Base-by-base conservation (phyloP, 2,329 filamentous ascomycete species). In the Biscogniauxia marginata region DNA sequence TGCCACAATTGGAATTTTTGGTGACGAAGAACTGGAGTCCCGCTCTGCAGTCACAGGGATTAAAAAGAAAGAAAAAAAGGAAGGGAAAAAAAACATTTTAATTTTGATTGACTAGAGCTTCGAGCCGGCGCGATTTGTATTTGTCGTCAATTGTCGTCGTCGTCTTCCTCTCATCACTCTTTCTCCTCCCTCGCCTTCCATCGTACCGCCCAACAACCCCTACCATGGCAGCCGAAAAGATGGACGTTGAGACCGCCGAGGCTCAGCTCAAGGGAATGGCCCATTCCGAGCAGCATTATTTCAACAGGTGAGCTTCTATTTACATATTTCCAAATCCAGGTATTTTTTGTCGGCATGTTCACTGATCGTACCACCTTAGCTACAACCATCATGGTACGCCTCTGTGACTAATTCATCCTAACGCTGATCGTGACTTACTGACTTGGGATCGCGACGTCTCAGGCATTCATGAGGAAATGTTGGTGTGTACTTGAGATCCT, bases 231-330 rank as follows among this genome's bases (percentile, higher is more conserved):
- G 49, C 52, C 52, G 76, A 78, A 65, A 79, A 78, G 59, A 84
- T 83, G 81, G 83, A 85, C 46, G 77, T 85, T 57, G 83, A 84
- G 70, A 72, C 77, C 63, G 84, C 83, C 49, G 84, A 87, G 77
- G 73, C 82, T 72, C 79, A 80, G 75, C 82, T 90, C 75, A 86
- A 87, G 72, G 74, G 79, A 67, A 87, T 96, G 84, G 89, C 90
- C 73, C 93, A 96, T 79, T 95, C 93, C 63, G 95, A 99, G 82
- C 92, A 96, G 76, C 95, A 98, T 77, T 99, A 98, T 82, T 98
- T 98, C 81, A 98, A 97, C 80, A 96, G 92, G 93, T 96, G 58
- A 54, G 49, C 21, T 18, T 30, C 52, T 51, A 44, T 25, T 48
- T 46, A 46, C 52, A 59, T 70, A 68, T 75, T 81, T 22, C 44